Evolutionary conservation across 139 green algal genomes (phyloP).

Genomic region (Gonium pectorale): DNA sequence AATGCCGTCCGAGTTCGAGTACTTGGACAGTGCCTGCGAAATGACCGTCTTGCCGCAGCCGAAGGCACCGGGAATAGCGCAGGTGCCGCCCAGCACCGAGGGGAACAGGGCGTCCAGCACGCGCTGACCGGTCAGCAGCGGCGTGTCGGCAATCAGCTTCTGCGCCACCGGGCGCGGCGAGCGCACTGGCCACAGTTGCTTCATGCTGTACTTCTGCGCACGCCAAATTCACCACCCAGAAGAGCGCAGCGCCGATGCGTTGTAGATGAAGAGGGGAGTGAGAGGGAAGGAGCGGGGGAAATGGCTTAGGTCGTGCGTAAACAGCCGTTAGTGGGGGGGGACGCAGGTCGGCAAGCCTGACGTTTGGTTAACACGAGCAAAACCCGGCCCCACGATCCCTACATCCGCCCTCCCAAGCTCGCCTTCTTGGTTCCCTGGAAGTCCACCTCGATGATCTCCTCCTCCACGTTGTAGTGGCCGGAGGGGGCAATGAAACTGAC

Average conservation of each 20-base stretch:
- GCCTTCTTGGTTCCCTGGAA: constrained; percentile 95
- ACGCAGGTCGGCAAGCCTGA: no score
- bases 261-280: no score
- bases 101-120: constrained; percentile 98
- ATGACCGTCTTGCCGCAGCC: constrained; percentile 99
- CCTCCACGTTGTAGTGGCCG: constrained; percentile 91
- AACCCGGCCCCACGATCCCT: no score
- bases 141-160: constrained; percentile 96
- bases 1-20: constrained; percentile 98
- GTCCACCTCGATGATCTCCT: constrained; percentile 98
- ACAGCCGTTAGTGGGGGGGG: no score
- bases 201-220: constrained; percentile 94
- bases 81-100: constrained; percentile 97
- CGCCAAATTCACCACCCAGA: no score
- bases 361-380: no score
- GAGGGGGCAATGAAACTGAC: constrained; percentile 93
- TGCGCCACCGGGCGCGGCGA: constrained; percentile 90
- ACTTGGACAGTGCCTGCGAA: constrained; percentile 98
- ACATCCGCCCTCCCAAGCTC: no score
- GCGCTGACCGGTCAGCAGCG: constrained; percentile 97
- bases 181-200: constrained; percentile 97
- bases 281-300: no score
- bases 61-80: constrained; percentile 98
- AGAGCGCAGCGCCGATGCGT: no score
- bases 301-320: no score